Evolutionary conservation across 306 rosid species (phyloP), one percentile per base, ranked within the genome.

Genomic region (Albizia julibrissin): DNA sequence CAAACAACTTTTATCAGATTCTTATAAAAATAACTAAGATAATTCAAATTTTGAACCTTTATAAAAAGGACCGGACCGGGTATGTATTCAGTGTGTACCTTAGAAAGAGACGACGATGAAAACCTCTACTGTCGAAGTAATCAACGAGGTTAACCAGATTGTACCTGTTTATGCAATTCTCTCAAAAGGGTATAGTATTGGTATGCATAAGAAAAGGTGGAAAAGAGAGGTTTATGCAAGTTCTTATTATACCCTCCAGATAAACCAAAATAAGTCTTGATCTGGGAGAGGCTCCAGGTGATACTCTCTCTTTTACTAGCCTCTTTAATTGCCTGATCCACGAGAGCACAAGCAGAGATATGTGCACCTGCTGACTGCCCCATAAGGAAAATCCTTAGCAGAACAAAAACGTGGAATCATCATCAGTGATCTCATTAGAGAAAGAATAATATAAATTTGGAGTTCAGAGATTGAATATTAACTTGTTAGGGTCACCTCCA

Each of bases 341-440:
- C 58, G 3, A 95, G 85, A 18, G 93, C 65, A 81, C 98, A 95
- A 14, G 98, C 98, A 72, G 93, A 95, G 83, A 95, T 93, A 88
- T 95, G 98, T 69, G 98, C 98, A 76, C 98, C 98, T 62, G 98
- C 98, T 58, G 98, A 95, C 85, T 95, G 98, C 80, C 98, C 98
- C 98, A 95, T 95, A 62, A 95, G 80, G 83, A 88, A 95, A 88
- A 95, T 88, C 90, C 98, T 95, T 81, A 40, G 62, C 24, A 22
- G n/a, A 75, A 64, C 43, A n/a, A 72, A 42, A 21, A 76, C 33
- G 79, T 75, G 79, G 50, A 8, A 31, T 31, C 2, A 79, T 69
- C 78, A 76, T 31, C 31, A 44, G 82, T 74, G 82, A 86, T 42
- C 64, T 56, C 72, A 31, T 33, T 31, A 76, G 61, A 44, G 72